Evolutionary conservation across 2,329 filamentous ascomycete genomes (phyloP), one percentile per base, ranked within the genome.

Genomic region (Clonostachys byssicola): DNA sequence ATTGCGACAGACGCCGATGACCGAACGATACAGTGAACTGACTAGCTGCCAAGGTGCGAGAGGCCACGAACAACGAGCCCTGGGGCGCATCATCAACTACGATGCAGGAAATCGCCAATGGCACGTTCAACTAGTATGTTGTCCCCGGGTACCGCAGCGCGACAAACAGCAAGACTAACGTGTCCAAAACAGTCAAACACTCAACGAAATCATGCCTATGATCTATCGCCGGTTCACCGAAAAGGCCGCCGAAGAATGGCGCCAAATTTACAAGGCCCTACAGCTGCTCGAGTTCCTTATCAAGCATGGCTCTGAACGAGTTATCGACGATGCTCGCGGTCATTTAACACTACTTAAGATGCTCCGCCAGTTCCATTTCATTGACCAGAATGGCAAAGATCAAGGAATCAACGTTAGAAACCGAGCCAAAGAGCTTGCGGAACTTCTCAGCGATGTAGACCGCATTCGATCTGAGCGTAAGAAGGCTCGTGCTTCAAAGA

Each of bases 151-250:
- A 30, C 23, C 23, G 23, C 23, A 30, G 23, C 9, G 23, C 23
- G 23, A 30, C 8, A 17, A 14, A 18, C 12, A 17, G 6, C 23
- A n/a, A 30, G 23, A 10, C 23, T 30, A 9, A 30, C 9, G 9
- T 30, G 36, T 14, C 12, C 36, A 39, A 39, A 39, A 39, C 63
- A 96, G 92, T 66, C 91, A 96, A 83, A 83, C 92, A 45, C 83
- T 99, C 48, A 97, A 97, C 69, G 94, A 99, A 70, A 97, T 99
- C 65, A 99, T 99, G 94, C 94, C 94, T 55, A 94, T 99, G 90
- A 96, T 99, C 63, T 99, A 99, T 75, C 94, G 95, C 62, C 89
- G 94, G 54, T 99, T 99, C 69, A 99, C 94, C 51, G 94, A 99
- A 67, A 99, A 99, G 75, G 81, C 91, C 8, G 92, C 94, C 47